Conservation (phyloP, 73 alveolate genomes). For the Uronychia binucleata region DNA sequence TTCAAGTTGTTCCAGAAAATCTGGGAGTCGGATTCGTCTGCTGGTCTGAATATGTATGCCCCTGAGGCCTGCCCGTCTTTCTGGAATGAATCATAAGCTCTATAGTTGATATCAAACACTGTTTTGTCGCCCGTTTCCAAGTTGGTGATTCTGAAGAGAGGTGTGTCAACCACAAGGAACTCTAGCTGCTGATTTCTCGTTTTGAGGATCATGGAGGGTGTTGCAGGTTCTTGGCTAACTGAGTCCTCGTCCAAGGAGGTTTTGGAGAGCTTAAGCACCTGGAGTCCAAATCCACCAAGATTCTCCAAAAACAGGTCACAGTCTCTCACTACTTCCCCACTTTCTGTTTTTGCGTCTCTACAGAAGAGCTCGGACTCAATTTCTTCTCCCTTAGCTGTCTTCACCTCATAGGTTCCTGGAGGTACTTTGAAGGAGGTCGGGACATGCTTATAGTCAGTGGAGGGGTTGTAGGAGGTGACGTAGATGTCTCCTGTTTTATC, state of each 20-base stretch:
- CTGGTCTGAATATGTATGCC: conserved; percentile 84
- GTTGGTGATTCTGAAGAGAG: neutral
- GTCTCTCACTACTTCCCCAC: neutral
- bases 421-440: neutral
- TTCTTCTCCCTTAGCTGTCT: conserved; percentile 2
- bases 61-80: conserved; percentile 63
- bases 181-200: neutral
- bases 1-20: conserved; percentile 7
- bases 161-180: neutral
- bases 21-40: conserved; percentile 11
- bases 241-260: neutral
- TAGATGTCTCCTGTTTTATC: neutral
- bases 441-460: neutral
- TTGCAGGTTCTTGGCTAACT: neutral
- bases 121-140: neutral
- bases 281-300: neutral
- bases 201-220: neutral
- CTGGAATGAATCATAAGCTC: conserved; percentile 18
- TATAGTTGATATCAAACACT: neutral
- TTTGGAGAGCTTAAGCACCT: neutral
- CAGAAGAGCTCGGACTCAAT: conserved; percentile 18
- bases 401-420: neutral
- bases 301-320: neutral
- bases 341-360: neutral
- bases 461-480: neutral